Percentiles rank a stretch among this genome's conserved stretches.
Conservation (phyloP, 148 eudicot species). For the Camellia granthamiana region DNA sequence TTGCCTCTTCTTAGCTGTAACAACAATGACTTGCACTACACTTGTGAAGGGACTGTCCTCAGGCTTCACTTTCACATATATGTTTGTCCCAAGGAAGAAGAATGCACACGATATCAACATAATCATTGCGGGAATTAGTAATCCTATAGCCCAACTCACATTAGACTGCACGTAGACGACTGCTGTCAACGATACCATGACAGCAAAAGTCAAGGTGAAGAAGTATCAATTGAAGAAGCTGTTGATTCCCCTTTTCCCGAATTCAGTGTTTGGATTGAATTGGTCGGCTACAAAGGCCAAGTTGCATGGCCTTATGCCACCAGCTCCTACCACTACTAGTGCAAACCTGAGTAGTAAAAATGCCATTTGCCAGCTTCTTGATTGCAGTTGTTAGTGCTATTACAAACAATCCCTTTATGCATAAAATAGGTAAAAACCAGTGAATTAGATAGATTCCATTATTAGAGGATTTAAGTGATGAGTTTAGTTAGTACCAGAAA, state of each 20-base stretch:
- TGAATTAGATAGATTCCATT: too few relatives aligned
- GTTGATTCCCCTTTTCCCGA: constrained; percentile 71
- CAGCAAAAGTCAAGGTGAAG: constrained; percentile 78
- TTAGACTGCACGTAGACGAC: constrained; percentile 76
- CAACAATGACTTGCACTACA: constrained; percentile 60
- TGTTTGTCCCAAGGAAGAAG: constrained; percentile 55
- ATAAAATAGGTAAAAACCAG: not conserved
- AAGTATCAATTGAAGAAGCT: constrained; percentile 97
- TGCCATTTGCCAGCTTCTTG: constrained; percentile 47
- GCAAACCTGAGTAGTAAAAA: constrained; percentile 56
- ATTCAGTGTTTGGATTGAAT: constrained; percentile 71
- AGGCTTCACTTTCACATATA: constrained; percentile 74
- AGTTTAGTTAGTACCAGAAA: constrained; percentile 42
- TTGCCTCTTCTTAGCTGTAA: constrained; percentile 56
- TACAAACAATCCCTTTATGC: constrained; percentile 56
- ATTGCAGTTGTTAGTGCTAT: constrained; percentile 62
- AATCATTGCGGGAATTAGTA: constrained; percentile 63
- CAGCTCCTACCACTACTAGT: constrained; percentile 68
- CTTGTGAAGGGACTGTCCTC: constrained; percentile 69
- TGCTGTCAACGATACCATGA: constrained; percentile 64
- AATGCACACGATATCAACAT: constrained; percentile 56
- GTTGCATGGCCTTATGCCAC: constrained; percentile 78
- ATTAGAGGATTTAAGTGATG: not conserved
- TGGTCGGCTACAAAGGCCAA: constrained; percentile 94
- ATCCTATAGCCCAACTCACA: constrained; percentile 75